Evolutionary conservation across 768 basidiomycete genomes (phyloP), one percentile per base, ranked within the genome.

Genomic region (Mycena floridula): DNA sequence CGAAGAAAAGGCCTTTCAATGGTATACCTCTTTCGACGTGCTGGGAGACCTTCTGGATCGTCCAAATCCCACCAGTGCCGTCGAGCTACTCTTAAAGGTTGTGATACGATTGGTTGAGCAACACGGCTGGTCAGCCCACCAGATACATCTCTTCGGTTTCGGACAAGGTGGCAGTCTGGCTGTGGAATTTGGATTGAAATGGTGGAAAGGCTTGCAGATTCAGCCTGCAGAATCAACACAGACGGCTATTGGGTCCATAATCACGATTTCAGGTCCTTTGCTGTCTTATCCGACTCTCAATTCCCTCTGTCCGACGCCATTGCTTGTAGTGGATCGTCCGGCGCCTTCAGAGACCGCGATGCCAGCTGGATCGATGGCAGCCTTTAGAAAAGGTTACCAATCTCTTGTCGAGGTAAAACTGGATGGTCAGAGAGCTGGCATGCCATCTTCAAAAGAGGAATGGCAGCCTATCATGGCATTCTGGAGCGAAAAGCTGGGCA

Each of bases 81-180:
- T 92, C 44, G 67, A 77, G 7, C 63, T 80, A 27, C 62, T 93
- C 25, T 58, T 57, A 11, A 66, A 64, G 20, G 63, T 82, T 38
- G 46, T 89, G 43, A 60, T 67, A 2, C 71, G 88, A 53, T 76
- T 94, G 21, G 52, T 61, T 4, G 74, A 77, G 30, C 87, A 82
- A 54, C n/a, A n/a, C n/a, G 50, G 62, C 1, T 96, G 91, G 92
- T 67, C 80, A 5, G 54, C 72, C 0, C 46, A 75, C 8, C 69
- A 74, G n/a, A 83, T 96, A 30, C 92, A 96, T 58, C 57, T 92
- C 37, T 87, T 94, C 45, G 92, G 92, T 3, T 96, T 89, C 50
- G 87, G 77, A 0, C 92, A 96, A 60, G 92, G 92, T 1, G 93
- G 89, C 0, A 82, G 72, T 16, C 76, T 91, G 25, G 88, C 81